Conservation (phyloP, 495 filamentous ascomycete species). For the Xylaria nigripes region DNA sequence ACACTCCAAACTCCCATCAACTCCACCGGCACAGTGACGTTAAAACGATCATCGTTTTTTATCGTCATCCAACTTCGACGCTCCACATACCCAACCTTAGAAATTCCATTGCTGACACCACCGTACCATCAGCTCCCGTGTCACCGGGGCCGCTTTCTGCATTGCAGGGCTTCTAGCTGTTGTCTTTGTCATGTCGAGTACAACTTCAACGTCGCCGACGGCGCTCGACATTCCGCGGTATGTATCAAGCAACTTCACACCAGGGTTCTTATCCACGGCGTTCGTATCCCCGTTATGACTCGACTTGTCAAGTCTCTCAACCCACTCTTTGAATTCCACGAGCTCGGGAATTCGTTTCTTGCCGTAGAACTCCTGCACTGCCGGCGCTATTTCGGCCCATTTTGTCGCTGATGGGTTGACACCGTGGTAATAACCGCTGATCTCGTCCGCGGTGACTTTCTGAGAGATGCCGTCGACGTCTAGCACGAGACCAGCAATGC, state of each 20-base stretch:
- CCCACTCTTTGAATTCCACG: constrained; percentile 35
- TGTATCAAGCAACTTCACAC: constrained; percentile 38
- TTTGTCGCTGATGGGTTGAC: constrained; percentile 33
- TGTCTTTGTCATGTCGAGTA: constrained; percentile 30
- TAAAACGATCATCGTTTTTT: background rate
- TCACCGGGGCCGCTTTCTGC: constrained; percentile 29
- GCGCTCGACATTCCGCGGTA: constrained; percentile 26
- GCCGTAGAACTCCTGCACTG: constrained; percentile 31
- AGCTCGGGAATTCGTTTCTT: constrained; percentile 27
- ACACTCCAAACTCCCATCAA: no score
- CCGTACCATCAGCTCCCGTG: constrained; percentile 34
- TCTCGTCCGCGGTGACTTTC: constrained; percentile 17
- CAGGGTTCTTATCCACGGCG: constrained; percentile 33
- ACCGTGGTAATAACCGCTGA: constrained; percentile 42
- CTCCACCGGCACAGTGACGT: no score
- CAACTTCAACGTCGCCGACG: constrained; percentile 12
- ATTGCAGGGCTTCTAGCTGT: constrained; percentile 30
- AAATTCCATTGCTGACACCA: constrained; percentile 47
- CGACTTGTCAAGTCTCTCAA: constrained; percentile 26
- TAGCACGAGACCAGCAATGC: constrained; percentile 33
- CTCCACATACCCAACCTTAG: background rate
- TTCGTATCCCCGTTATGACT: constrained; percentile 23
- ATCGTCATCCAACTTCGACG: background rate
- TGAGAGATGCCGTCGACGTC: constrained; percentile 28
- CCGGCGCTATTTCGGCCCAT: constrained; percentile 30